These are phyloP conservation scores for Talaromyces stipitatus DNA, from an alignment of 495 filamentous ascomycete genomes.

Conservation along the genomic window DNA sequence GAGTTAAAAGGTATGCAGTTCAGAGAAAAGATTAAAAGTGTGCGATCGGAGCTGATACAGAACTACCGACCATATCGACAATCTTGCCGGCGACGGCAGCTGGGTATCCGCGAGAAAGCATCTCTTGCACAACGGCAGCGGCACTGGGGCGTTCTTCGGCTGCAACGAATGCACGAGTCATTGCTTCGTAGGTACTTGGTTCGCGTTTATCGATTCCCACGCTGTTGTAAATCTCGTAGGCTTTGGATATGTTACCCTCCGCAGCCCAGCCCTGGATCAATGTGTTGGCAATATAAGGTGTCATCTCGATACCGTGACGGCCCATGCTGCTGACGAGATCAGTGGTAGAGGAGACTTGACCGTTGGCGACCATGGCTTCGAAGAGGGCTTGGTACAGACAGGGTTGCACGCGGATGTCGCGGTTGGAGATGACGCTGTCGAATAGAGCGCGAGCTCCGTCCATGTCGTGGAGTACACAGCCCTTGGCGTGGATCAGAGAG, in stretches of 20 bases:
- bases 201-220: constrained; percentile 72
- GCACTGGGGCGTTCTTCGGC: constrained; percentile 71
- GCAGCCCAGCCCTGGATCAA: constrained; percentile 97
- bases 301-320: constrained; percentile 66
- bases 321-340: constrained; percentile 67
- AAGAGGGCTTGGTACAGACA: constrained; percentile 94
- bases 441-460: constrained; percentile 73
- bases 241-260: constrained; percentile 71
- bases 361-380: constrained; percentile 93
- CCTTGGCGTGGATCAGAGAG: constrained; percentile 90
- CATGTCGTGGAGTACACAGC: constrained; percentile 89
- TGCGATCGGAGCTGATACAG: constrained; percentile 1
- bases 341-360: constrained; percentile 70
- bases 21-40: constrained; percentile 3
- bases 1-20: neutral
- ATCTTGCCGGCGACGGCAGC: constrained; percentile 87
- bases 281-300: constrained; percentile 96
- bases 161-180: constrained; percentile 87
- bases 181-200: constrained; percentile 98
- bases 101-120: constrained; percentile 84
- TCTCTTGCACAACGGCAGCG: constrained; percentile 75
- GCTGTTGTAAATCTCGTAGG: constrained; percentile 67
- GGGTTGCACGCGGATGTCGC: constrained; percentile 58
- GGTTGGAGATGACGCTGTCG: constrained; percentile 63
- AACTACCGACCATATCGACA: constrained; percentile 64